Percentiles rank a stretch among this genome's conserved stretches.
These are phyloP conservation scores for Metarhizium anisopliae DNA, from an alignment of 2,329 filamentous ascomycete genomes.

Conservation along the genomic window DNA sequence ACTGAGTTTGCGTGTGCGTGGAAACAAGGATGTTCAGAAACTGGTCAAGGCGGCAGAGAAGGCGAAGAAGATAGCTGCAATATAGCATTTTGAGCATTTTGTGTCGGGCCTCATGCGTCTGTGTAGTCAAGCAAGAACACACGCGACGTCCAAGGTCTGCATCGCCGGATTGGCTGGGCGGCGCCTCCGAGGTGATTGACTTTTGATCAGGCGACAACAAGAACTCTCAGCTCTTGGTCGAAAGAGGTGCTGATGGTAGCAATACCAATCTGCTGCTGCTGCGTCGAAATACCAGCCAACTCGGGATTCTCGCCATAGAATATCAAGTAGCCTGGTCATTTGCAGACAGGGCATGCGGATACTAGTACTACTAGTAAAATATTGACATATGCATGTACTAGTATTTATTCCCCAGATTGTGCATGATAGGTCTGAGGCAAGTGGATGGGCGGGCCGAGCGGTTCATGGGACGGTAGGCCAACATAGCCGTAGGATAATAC, in stretches of 20 bases:
- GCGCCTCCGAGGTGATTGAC: too few species aligned
- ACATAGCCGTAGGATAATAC: too few species aligned
- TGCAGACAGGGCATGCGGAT: not conserved
- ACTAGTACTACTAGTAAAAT: not conserved
- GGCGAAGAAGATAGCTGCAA: constrained; percentile 13
- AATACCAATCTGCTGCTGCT: too few species aligned
- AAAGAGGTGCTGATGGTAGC: too few species aligned
- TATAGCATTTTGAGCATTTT: not conserved
- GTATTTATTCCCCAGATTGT: not conserved
- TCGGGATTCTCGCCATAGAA: too few species aligned
- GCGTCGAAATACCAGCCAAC: too few species aligned
- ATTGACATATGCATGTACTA: not conserved
- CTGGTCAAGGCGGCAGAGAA: constrained; percentile 48
- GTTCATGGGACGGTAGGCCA: not conserved
- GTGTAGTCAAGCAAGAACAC: not conserved
- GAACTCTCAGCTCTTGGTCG: too few species aligned
- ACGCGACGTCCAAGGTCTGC: not conserved
- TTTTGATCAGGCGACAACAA: too few species aligned
- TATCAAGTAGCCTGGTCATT: not conserved
- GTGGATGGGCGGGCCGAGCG: not conserved
- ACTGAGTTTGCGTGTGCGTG: constrained; percentile 63
- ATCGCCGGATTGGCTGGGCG: not conserved
- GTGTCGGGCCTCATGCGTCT: not conserved
- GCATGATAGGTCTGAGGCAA: not conserved
- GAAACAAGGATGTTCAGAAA: constrained; percentile 58